Evolutionary conservation across 805 yeast species (phyloP).

Genomic region (Kuraishia floccosa): DNA sequence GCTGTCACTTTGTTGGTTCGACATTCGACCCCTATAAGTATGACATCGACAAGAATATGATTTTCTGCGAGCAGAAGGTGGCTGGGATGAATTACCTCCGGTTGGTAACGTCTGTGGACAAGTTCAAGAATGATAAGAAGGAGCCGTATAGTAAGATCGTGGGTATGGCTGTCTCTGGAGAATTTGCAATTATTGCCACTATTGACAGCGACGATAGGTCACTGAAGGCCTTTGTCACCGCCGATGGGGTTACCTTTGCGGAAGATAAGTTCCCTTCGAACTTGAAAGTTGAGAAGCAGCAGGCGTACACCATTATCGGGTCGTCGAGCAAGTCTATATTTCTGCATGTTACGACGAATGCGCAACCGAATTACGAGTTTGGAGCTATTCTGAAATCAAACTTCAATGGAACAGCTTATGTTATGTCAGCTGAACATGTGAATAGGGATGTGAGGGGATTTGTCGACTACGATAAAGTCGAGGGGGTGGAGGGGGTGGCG

Average conservation of each 20-base stretch:
- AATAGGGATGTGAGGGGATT: conserved; percentile 65
- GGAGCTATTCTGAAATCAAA: conserved; percentile 84
- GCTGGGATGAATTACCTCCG: conserved; percentile 13
- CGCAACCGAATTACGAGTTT: conserved; percentile 37
- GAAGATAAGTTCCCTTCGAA: conserved; percentile 69
- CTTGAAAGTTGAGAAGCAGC: conserved; percentile 45
- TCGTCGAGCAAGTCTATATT: conserved; percentile 63
- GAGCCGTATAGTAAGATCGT: conserved; percentile 45
- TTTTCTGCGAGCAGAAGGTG: conserved; percentile 48
- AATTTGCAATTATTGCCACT: conserved; percentile 64
- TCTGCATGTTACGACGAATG: conserved; percentile 68
- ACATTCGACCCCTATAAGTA: conserved; percentile 24
- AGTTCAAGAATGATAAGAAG: conserved; percentile 26
- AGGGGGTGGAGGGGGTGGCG: conserved; percentile 77
- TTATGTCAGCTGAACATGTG: conserved; percentile 53
- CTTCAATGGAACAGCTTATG: conserved; percentile 83
- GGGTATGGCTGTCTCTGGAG: conserved; percentile 66
- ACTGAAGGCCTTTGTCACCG: conserved; percentile 61
- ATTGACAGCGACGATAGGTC: conserved; percentile 31
- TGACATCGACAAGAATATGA: conserved; percentile 30
- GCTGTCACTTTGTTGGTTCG: conserved; percentile 61
- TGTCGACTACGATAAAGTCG: conserved; percentile 83
- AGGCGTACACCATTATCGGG: conserved; percentile 73
- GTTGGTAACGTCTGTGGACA: conserved; percentile 39
- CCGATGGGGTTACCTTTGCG: conserved; percentile 69